These are phyloP conservation scores for Tagetes erecta DNA, from an alignment of 129 eudicot genomes.

Conservation along the genomic window DNA sequence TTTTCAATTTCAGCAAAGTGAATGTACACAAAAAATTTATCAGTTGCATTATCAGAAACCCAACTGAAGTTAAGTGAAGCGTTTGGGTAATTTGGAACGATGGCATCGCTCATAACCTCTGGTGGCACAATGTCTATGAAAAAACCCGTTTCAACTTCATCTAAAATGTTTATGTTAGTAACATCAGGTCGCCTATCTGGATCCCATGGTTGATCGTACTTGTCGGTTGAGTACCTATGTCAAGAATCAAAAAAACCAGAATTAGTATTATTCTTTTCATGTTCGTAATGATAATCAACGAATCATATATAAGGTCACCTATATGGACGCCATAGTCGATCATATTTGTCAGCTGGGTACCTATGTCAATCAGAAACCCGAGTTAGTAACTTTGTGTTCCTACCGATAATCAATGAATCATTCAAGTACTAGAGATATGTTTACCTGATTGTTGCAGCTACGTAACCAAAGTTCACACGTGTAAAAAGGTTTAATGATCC, in stretches of 20 bases:
- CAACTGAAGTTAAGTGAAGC: neutral
- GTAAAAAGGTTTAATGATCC: conserved; percentile 37
- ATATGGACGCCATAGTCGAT: conserved; percentile 40
- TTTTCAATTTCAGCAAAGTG: conserved; percentile 33
- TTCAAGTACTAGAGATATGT: neutral
- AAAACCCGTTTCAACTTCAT: neutral
- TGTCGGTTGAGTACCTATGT: conserved; percentile 37
- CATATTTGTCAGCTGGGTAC: conserved; percentile 40
- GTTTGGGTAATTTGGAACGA: neutral
- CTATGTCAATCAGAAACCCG: conserved; percentile 9
- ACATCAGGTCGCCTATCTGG: conserved; percentile 1
- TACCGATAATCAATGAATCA: neutral
- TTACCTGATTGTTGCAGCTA: conserved; percentile 33
- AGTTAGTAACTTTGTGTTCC: neutral
- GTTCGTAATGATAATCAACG: too few relatives aligned
- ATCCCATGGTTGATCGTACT: conserved; percentile 41
- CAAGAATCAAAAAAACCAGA: neutral
- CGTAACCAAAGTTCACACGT: conserved; percentile 26
- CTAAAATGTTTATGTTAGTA: neutral
- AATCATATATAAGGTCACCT: neutral
- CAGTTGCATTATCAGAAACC: conserved; percentile 17
- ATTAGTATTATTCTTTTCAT: neutral
- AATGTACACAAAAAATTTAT: conserved; percentile 22
- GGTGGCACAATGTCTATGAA: conserved; percentile 24
- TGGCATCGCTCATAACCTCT: conserved; percentile 36